These are phyloP conservation scores for Phyllosticta citrichinensis DNA, from an alignment of 2,329 filamentous ascomycete genomes.

Conservation along the genomic window DNA sequence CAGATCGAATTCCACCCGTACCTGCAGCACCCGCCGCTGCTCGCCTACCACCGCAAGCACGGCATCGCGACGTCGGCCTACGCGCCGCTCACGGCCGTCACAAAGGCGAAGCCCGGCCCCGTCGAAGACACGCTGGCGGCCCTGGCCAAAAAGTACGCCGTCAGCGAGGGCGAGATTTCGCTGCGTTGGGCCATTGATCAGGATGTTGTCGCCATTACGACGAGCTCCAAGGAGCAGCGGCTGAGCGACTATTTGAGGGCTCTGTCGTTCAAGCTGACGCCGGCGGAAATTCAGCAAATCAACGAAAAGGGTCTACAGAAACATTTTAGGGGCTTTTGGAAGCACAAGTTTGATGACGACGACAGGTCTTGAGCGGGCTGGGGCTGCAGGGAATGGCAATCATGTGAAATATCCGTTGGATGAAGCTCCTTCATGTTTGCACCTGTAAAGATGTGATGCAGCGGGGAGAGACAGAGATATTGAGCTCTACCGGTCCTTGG, in stretches of 20 bases:
- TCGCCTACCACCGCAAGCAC: constrained; percentile 42
- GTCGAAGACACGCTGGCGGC: constrained; percentile 41
- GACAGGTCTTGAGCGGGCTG: constrained; percentile 37
- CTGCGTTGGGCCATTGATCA: constrained; percentile 54
- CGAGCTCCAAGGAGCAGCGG: constrained; percentile 49
- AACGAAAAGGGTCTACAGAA: constrained; percentile 47
- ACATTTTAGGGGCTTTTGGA: constrained; percentile 54
- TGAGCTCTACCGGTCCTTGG: too few relatives aligned
- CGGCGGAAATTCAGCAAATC: constrained; percentile 42
- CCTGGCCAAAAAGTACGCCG: constrained; percentile 52
- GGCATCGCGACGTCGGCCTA: constrained; percentile 40
- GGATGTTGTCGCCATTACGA: constrained; percentile 49
- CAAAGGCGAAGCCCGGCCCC: constrained; percentile 46
- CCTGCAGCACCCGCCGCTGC: constrained; percentile 50
- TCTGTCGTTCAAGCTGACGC: constrained; percentile 49
- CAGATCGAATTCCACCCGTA: constrained; percentile 63
- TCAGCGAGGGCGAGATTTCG: constrained; percentile 46
- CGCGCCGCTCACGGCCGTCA: constrained; percentile 40
- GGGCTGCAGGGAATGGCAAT: not conserved
- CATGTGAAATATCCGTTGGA: not conserved
- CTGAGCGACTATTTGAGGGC: constrained; percentile 47
- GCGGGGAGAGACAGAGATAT: too few relatives aligned
- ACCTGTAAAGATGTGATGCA: not conserved
- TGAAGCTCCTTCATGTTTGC: not conserved
- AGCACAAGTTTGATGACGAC: constrained; percentile 39